Evolutionary conservation across 129 eudicot genomes (phyloP), one percentile per base, ranked within the genome.

Genomic region (Arctium minus): DNA sequence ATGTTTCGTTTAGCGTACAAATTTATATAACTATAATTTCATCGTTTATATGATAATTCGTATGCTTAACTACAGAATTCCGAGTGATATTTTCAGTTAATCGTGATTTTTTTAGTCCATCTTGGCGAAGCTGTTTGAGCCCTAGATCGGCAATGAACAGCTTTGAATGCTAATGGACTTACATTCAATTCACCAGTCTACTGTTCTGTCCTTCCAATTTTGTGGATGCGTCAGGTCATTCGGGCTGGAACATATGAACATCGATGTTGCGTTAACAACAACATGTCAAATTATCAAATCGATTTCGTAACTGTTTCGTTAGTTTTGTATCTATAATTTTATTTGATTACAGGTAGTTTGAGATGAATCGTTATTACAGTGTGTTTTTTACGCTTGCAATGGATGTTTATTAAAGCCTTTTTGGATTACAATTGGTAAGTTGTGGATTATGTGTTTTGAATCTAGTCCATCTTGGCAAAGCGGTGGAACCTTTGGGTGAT

Each of bases 111-210:
- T 70, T 80, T 8, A 86, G 84, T 86, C 86, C 84, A 82, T 86
- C 89, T 86, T 86, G 89, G 86, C 89, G 69, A 86, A 86, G 78
- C 86, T 40, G 73, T 11, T 33, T n/a, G 85, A 80, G 82, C 50
- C 80, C 27, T 85, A 4, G 1, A 72, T 31, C 7, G 82, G 46
- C 79, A 12, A 76, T 85, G 85, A 85, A 32, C 32, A 75, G 88
- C 72, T 86, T 86, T 82, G 89, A 82, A 86, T 82, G 89, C 89
- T 82, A 86, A 82, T 82, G 86, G 86, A 86, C 83, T 77, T 72
- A 82, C 0, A 86, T 6, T 56, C 7, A 79, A 2, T 18, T 40
- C 27, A 22, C 67, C 80, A 50, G 82, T 38, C 82, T 72, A 78
- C 86, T 77, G 79, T 86, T 86, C 75, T 81, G 79, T 81, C 17